Base-by-base conservation (phyloP, 2,329 filamentous ascomycete species). In the Claviceps sp. region DNA sequence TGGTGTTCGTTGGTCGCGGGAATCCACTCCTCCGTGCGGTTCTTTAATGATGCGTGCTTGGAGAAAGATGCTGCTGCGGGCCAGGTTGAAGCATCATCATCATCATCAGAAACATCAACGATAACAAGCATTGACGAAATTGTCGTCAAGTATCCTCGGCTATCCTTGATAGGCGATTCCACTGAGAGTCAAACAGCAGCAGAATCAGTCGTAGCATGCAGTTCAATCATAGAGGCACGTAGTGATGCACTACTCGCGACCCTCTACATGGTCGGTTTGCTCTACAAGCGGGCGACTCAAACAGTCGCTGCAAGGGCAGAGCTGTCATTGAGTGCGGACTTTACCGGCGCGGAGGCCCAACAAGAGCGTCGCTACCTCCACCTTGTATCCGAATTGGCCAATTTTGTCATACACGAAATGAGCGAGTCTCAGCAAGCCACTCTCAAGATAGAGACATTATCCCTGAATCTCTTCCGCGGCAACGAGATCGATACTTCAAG, bases 261-360 rank as follows among this genome's bases (percentile, higher is more conserved):
- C 18, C 57, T 74, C 1, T 66, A 67, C 18, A 55, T 71, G 9
- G 62, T 67, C 11, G 62, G 67, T 14, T 60, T 65, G 20, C 63
- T 77, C 2, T 76, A 75, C 55, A 65, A 66, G 7, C 64, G 66
- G 18, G 66, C 68, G 4, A 72, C 69, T 1, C 65, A 63, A 40
- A 50, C 56, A 6, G 56, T 9, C 4, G 52, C 54, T 14, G 55
- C 57, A 34, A 54, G 54, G 5, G 57, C 53, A 7, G 51, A 54
- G 22, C 61, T 71, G 18, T 56, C 54, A 11, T 57, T 71, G 11
- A 67, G 65, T 24, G 59, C 62, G 13, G 64, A 66, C 44, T 66
- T 71, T 40, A 48, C 52, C 13, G 60, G 55, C 1, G 50, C 54
- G 2, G 62, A 66, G 11, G 56, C 53, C 8, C 54, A 59, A 7